Percentiles rank a stretch among this genome's conserved stretches.
phyloP scores from a whole-genome alignment of 306 rosid genomes.

The Nissolia schottii region DNA sequence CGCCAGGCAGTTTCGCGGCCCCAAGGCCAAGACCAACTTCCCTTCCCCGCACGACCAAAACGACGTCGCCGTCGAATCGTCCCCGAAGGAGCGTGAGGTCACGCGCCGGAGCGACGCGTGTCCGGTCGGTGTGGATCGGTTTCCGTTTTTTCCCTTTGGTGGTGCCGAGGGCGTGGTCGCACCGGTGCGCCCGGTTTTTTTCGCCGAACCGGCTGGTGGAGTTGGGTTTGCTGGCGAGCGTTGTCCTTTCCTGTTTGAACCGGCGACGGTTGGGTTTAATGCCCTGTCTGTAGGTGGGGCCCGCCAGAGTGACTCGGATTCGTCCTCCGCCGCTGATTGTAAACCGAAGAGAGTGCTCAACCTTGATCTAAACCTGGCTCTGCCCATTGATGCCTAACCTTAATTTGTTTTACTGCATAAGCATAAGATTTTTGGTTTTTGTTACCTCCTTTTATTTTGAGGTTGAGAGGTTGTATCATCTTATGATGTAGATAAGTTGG shows the following conservation, averaged over 20 bases:
- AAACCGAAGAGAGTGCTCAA: slow-evolving; percentile 43
- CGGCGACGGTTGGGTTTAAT: slow-evolving; percentile 24
- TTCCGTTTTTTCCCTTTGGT: slow-evolving; percentile 38
- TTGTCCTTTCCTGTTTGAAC: slow-evolving; percentile 36
- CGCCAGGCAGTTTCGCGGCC: slow-evolving; percentile 48
- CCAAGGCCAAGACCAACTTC: slow-evolving; percentile 53
- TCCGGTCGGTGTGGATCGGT: slow-evolving; percentile 19
- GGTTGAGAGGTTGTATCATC: slow-evolving; percentile 16
- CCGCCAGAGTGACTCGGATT: slow-evolving; percentile 52
- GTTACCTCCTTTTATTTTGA: slow-evolving; percentile 6
- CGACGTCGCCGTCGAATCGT: slow-evolving; percentile 38
- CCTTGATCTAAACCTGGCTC: slow-evolving; percentile 68
- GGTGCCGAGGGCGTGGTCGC: not conserved
- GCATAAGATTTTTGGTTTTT: not conserved
- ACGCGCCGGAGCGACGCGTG: slow-evolving; percentile 13
- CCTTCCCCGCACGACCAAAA: not conserved
- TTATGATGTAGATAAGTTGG: slow-evolving; percentile 22
- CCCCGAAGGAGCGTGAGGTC: slow-evolving; percentile 26
- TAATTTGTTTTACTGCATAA: not conserved
- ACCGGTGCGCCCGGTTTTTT: slow-evolving; percentile 32
- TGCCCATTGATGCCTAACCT: slow-evolving; percentile 44
- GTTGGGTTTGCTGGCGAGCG: slow-evolving; percentile 31
- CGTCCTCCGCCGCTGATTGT: slow-evolving; percentile 45
- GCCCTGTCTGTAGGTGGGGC: slow-evolving; percentile 12
- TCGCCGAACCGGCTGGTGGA: slow-evolving; percentile 12